phyloP scores from a whole-genome alignment of 2,329 filamentous ascomycete genomes.

The Sclerotinia glacialis region DNA sequence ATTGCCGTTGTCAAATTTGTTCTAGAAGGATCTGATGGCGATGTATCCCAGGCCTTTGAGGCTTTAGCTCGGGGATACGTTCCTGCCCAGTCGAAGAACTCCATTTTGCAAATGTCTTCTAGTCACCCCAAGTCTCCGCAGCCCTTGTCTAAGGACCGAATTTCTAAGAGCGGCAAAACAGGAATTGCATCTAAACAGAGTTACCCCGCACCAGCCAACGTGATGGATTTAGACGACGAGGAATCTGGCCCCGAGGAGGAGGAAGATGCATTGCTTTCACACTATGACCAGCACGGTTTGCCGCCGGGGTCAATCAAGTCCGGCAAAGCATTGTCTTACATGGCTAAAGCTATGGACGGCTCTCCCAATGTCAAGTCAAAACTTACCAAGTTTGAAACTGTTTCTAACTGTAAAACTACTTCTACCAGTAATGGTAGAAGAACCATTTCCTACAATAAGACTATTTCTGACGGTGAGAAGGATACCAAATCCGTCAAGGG shows the following conservation, averaged over 20 bases:
- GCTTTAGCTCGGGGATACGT: conserved; percentile 35
- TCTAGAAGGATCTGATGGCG: conserved; percentile 32
- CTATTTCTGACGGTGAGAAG: too few relatives aligned
- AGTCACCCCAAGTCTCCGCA: neutral
- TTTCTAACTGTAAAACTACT: conserved; percentile 28
- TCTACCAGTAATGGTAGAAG: conserved; percentile 33
- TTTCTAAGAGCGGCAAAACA: neutral
- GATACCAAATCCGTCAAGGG: neutral
- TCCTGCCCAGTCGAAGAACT: conserved; percentile 32
- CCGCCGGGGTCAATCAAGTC: conserved; percentile 37
- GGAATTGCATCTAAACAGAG: conserved; percentile 10
- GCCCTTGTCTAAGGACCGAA: neutral
- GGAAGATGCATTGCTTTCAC: conserved; percentile 36
- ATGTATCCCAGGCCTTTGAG: conserved; percentile 36
- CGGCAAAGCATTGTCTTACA: conserved; percentile 35
- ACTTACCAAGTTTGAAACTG: conserved; percentile 27
- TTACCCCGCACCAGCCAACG: neutral
- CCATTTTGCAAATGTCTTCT: conserved; percentile 27
- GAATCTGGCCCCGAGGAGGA: conserved; percentile 36
- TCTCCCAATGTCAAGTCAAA: conserved; percentile 24
- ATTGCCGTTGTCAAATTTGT: conserved; percentile 37
- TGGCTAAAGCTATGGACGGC: conserved; percentile 32
- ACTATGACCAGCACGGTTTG: conserved; percentile 38
- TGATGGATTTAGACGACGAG: conserved; percentile 27
- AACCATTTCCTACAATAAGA: too few relatives aligned